Evolutionary conservation across 768 basidiomycete genomes (phyloP), one percentile per base, ranked within the genome.

Genomic region (Rhizopogon vulgaris): DNA sequence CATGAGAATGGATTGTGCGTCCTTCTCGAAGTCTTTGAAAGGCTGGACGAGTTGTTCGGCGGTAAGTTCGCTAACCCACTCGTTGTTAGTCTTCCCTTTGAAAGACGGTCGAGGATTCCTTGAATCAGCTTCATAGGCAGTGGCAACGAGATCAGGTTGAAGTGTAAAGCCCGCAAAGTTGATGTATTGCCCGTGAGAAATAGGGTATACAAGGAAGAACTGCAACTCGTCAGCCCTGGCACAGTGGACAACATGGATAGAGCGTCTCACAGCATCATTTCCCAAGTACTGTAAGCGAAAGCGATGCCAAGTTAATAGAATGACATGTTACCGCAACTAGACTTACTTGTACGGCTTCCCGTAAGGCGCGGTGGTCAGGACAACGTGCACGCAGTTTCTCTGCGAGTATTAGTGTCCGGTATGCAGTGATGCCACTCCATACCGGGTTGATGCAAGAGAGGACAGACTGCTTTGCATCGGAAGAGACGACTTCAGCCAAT

Each of bases 121-220:
- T 5, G 62, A 43, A 34, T 58, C 58, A 1, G 38, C 10, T 36
- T 65, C 24, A 32, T 67, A 80, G 22, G 63, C 62, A 1, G 82
- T 77, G 52, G 71, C 67, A 57, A 84, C 77, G n/a, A 77, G 68
- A 27, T 82, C 77, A 53, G 76, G 75, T 24, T 71, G 68, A 17
- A 75, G 63, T 24, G 66, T 71, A 58, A 84, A 83, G 1, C 80
- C 83, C 15, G 77, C 85, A 51, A 86, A 73, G 58, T 86, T 89
- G 57, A 89, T 69, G 53, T 74, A 65, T 56, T 71, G 76, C 6
- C 83, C 83, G 28, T 72, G 72, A 3, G 79, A 71, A 12, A 87
- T 79, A 0, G 83, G 78, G 62, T 87, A 87, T 2, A 73, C 77
- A 14, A 87, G 72, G 38, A 84, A 62, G 60, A 79, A 79, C 85